Conservation (phyloP, 306 rosid species). For the Geum urbanum region DNA sequence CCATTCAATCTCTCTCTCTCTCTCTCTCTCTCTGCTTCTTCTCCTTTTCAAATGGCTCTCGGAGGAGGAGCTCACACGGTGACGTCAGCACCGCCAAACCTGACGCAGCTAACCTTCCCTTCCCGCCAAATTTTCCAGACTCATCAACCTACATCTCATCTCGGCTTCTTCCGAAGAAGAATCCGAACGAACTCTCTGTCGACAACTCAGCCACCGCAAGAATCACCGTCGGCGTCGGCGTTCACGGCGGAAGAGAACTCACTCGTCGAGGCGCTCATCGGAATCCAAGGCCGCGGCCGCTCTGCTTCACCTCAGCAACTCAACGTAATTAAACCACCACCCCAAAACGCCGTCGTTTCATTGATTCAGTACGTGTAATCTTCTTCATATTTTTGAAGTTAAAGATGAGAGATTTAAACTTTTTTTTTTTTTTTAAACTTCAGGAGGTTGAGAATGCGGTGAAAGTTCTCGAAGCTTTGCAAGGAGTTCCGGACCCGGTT, state of each 20-base stretch:
- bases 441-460: constrained; percentile 77
- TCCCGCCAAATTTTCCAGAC: constrained; percentile 16
- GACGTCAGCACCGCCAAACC: constrained; percentile 14
- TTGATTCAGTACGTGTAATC: too few relatives aligned
- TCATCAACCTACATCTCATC: neutral
- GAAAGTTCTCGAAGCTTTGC: constrained; percentile 52
- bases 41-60: constrained; percentile 25
- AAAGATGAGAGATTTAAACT: neutral
- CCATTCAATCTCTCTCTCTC: neutral
- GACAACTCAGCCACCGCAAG: too few relatives aligned
- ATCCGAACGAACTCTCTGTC: constrained; percentile 15
- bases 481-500: constrained; percentile 84
- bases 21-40: neutral
- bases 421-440: neutral
- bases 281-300: constrained; percentile 92
- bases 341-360: neutral
- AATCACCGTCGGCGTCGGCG: neutral
- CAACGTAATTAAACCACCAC: constrained; percentile 24
- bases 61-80: constrained; percentile 9
- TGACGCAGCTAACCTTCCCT: constrained; percentile 17
- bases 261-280: constrained; percentile 71
- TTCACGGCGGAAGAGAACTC: constrained; percentile 56
- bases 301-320: constrained; percentile 80
- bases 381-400: too few relatives aligned
- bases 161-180: constrained; percentile 5